A percentile compares a stretch with the other conserved stretches of the same genome.
These are phyloP conservation scores for Alternaria postmessia DNA, from an alignment of 2,329 filamentous ascomycete species.

Conservation along the genomic window DNA sequence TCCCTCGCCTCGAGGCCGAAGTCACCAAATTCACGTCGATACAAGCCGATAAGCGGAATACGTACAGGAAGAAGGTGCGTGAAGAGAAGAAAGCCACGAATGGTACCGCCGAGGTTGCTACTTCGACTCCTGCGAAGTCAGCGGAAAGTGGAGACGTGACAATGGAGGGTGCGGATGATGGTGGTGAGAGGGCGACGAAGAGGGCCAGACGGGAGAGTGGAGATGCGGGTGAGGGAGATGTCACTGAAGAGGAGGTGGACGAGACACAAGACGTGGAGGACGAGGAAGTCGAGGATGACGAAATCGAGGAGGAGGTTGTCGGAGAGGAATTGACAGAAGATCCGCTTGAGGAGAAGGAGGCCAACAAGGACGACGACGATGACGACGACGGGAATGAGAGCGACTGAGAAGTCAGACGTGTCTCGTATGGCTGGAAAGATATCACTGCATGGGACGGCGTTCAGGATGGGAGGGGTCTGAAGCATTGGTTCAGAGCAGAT, in stretches of 20 bases:
- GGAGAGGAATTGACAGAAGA: constrained; percentile 60
- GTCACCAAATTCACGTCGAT: constrained; percentile 78
- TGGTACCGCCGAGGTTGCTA: background rate
- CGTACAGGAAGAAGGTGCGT: constrained; percentile 73
- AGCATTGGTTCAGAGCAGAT: background rate
- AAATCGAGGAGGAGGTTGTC: constrained; percentile 63
- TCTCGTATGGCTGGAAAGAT: background rate
- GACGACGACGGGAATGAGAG: constrained; percentile 65
- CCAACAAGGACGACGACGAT: constrained; percentile 55
- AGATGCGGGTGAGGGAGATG: constrained; percentile 51
- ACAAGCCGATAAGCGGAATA: constrained; percentile 77
- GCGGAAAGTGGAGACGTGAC: constrained; percentile 8
- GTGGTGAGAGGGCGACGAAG: constrained; percentile 59
- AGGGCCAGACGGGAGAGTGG: constrained; percentile 53
- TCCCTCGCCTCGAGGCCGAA: constrained; percentile 76
- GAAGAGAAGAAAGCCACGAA: constrained; percentile 63
- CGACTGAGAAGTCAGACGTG: constrained; percentile 33
- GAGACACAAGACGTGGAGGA: constrained; percentile 57
- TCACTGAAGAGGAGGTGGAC: constrained; percentile 50
- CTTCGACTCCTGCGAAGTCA: constrained; percentile 6
- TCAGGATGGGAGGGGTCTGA: constrained; percentile 15
- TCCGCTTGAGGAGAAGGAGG: constrained; percentile 55
- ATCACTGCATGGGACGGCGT: constrained; percentile 43
- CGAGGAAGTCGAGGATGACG: constrained; percentile 62
- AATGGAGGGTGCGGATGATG: constrained; percentile 36